A percentile compares a stretch with the other conserved stretches of the same genome.
phyloP scores from a whole-genome alignment of 2,329 filamentous ascomycete genomes.

The Nothophaeocryptopus gaeumannii region DNA sequence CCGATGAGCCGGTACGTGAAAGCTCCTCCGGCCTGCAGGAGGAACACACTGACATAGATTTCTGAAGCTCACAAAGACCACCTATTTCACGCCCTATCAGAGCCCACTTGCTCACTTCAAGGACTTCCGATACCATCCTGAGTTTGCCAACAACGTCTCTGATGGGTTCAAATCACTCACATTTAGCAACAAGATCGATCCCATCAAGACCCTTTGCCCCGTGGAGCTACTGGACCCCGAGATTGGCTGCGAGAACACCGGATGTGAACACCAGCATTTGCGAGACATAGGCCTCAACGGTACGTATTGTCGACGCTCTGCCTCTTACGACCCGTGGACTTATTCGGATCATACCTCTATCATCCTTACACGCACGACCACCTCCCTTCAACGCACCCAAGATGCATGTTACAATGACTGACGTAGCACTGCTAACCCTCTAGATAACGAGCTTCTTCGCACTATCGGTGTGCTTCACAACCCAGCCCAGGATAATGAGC shows the following conservation, averaged over 20 bases:
- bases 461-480: slow-evolving; percentile 28
- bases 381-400: too few species aligned
- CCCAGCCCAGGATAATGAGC: slow-evolving; percentile 27
- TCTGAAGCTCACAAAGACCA: slow-evolving; percentile 1
- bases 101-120: slow-evolving; percentile 81
- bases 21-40: slow-evolving; percentile 12
- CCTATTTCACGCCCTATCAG: slow-evolving; percentile 62
- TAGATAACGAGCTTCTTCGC: slow-evolving; percentile 34
- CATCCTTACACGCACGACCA: too few species aligned
- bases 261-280: slow-evolving; percentile 81
- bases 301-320: slow-evolving; percentile 13
- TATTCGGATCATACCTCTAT: too few species aligned
- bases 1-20: slow-evolving; percentile 17
- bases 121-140: slow-evolving; percentile 85
- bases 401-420: slow-evolving; percentile 17
- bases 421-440: slow-evolving; percentile 30
- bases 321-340: too few species aligned
- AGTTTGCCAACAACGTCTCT: slow-evolving; percentile 65
- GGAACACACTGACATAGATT: slow-evolving; percentile 4
- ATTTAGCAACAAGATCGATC: slow-evolving; percentile 87
- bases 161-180: slow-evolving; percentile 86
- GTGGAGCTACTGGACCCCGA: slow-evolving; percentile 66
- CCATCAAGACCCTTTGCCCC: slow-evolving; percentile 69
- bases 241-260: slow-evolving; percentile 65
- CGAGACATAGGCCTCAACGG: slow-evolving; percentile 46